Percentiles rank a stretch among this genome's conserved stretches.
Conservation (phyloP, 495 filamentous ascomycete species). For the Neurospora sp. region DNA sequence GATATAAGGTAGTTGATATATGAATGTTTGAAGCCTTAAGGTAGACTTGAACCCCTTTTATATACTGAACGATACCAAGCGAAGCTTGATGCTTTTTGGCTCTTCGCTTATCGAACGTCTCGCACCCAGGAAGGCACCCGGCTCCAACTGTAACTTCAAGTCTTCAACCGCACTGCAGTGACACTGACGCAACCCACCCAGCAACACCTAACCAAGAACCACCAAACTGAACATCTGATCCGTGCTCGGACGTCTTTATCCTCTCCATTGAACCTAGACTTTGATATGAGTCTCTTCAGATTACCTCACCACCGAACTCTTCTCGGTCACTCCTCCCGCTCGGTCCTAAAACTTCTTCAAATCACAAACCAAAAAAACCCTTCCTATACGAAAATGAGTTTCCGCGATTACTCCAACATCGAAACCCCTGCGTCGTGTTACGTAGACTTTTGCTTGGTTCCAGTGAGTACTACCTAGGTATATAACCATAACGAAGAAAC, state of each 20-base stretch:
- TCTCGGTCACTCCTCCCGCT: not conserved
- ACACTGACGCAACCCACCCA: not conserved
- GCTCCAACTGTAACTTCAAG: not conserved
- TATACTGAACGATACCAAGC: not conserved
- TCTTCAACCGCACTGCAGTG: not conserved
- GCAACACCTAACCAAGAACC: not conserved
- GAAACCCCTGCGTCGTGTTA: conserved; percentile 57
- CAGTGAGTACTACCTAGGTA: conserved; percentile 37
- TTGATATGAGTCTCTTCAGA: not conserved
- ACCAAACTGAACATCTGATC: not conserved
- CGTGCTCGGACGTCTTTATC: not conserved
- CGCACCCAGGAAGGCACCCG: not conserved
- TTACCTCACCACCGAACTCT: not conserved
- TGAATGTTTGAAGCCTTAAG: not conserved
- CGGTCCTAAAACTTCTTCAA: not conserved
- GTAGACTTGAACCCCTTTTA: not conserved
- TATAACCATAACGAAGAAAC: not conserved
- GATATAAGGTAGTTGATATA: not conserved
- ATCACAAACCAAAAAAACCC: not conserved
- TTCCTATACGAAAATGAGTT: not conserved
- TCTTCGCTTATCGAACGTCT: not conserved
- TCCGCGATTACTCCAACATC: conserved; percentile 30
- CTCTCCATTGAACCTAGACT: not conserved
- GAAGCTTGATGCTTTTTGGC: not conserved
- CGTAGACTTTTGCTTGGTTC: conserved; percentile 77